A percentile compares a stretch with the other conserved stretches of the same genome.
Evolutionary conservation across 805 yeast species (phyloP).

Genomic region (Kurtzmaniella cleridarum): DNA sequence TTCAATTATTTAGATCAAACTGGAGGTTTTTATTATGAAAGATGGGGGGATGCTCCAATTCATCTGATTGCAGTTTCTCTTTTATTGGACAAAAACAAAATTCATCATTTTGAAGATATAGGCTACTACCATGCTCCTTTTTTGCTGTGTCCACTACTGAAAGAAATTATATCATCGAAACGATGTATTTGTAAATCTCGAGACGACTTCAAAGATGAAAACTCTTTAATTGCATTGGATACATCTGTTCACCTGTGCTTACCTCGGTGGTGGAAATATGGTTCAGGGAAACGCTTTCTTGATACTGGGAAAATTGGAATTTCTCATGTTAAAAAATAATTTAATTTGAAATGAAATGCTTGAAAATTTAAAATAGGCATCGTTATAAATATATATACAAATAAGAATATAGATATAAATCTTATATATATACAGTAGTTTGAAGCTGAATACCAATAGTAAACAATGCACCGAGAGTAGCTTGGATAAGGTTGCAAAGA

Average conservation of each 20-base stretch:
- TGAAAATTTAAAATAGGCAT: background rate
- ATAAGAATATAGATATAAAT: background rate
- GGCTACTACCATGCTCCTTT: constrained; percentile 42
- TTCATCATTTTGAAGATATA: constrained; percentile 41
- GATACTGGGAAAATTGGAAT: constrained; percentile 23
- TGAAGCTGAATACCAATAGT: background rate
- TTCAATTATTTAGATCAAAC: constrained; percentile 42
- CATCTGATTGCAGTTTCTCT: constrained; percentile 34
- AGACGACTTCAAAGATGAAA: constrained; percentile 5
- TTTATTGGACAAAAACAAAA: constrained; percentile 28
- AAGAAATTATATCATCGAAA: constrained; percentile 26
- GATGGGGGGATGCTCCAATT: constrained; percentile 57
- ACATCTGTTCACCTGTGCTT: constrained; percentile 58
- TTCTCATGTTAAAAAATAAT: background rate
- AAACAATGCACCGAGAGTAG: no score
- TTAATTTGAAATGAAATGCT: background rate
- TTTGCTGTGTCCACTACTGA: constrained; percentile 34
- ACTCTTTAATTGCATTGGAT: no score
- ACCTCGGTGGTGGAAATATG: constrained; percentile 71
- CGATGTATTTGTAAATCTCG: constrained; percentile 31
- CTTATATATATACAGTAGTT: no score
- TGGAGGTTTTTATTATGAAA: constrained; percentile 53
- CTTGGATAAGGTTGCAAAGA: no score
- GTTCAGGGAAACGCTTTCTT: constrained; percentile 54
- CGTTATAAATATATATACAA: background rate